A percentile compares a stretch with the other conserved stretches of the same genome.
These are phyloP conservation scores for Vitis riparia DNA, from an alignment of 164 flowering plant genomes.

Conservation along the genomic window DNA sequence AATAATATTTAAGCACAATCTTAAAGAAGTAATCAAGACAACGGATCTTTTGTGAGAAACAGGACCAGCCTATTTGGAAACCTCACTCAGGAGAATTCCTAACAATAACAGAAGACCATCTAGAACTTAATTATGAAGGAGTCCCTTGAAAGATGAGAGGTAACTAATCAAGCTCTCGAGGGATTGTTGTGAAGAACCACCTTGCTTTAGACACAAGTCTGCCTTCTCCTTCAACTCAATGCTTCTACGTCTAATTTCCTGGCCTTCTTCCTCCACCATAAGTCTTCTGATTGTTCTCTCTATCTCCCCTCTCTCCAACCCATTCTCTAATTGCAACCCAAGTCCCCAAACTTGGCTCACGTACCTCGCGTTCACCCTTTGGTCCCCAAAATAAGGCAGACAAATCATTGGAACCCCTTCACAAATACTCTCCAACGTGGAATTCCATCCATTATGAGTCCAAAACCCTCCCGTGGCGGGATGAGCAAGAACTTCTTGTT, in stretches of 20 bases:
- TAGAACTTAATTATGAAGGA: no score
- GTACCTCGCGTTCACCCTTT: slow-evolving; percentile 44
- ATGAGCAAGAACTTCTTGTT: slow-evolving; percentile 53
- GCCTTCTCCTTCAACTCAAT: slow-evolving; percentile 29
- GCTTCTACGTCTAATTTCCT: slow-evolving; percentile 34
- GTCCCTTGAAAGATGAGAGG: slow-evolving; percentile 8
- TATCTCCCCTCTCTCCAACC: slow-evolving; percentile 32
- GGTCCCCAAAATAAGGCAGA: slow-evolving; percentile 44
- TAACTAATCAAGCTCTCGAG: slow-evolving; percentile 20
- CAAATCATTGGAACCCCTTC: slow-evolving; percentile 69
- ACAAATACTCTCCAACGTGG: slow-evolving; percentile 48
- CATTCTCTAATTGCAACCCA: slow-evolving; percentile 39
- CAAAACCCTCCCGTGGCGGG: slow-evolving; percentile 53
- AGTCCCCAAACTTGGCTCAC: slow-evolving; percentile 42
- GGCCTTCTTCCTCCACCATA: slow-evolving; percentile 40
- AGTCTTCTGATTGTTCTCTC: slow-evolving; percentile 25
- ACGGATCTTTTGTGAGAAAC: no score
- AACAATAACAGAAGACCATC: no score
- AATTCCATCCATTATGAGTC: slow-evolving; percentile 67
- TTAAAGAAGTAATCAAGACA: no score
- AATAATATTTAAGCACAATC: no score
- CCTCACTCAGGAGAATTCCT: no score
- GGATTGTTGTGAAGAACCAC: slow-evolving; percentile 45
- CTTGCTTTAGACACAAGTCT: slow-evolving; percentile 22
- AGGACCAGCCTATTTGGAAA: no score